Percentiles rank a stretch among this genome's conserved stretches.
Conservation (phyloP, 768 basidiomycete species). For the Strobilomyces echinocephalus region DNA sequence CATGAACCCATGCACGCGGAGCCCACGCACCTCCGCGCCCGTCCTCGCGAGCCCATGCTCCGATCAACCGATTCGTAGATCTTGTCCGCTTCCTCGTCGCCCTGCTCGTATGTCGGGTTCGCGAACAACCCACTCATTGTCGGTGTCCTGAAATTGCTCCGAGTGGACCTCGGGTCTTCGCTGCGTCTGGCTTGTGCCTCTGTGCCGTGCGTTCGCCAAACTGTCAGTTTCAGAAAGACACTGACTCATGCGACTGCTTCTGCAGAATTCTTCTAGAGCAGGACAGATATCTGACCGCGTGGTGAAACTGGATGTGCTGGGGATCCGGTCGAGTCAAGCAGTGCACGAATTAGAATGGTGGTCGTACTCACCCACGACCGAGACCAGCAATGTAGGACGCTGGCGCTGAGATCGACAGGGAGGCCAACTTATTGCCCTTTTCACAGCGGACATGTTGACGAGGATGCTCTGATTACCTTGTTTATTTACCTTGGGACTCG, state of each 20-base stretch:
- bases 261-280: conserved; percentile 86
- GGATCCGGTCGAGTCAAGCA: conserved; percentile 3
- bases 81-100: conserved; percentile 95
- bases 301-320: conserved; percentile 92
- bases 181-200: conserved; percentile 84
- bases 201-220: conserved; percentile 22
- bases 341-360: conserved; percentile 36
- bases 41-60: conserved; percentile 83
- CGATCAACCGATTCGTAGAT: conserved; percentile 90
- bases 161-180: conserved; percentile 87
- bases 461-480: too few species aligned
- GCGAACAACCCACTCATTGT: conserved; percentile 97
- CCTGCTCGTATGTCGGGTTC: conserved; percentile 92
- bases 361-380: conserved; percentile 39
- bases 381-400: conserved; percentile 98
- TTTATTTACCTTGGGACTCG: too few species aligned
- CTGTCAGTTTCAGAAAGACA: background rate
- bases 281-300: conserved; percentile 99
- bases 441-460: too few species aligned
- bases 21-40: conserved; percentile 64
- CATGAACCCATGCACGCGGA: conserved; percentile 8
- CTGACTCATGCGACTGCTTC: conserved; percentile 72
- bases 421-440: conserved; percentile 81
- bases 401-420: conserved; percentile 88
- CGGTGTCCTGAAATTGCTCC: conserved; percentile 93